Evolutionary conservation across 1,284 basidiomycete species (phyloP).

Genomic region (Cutaneotrichosporon dermatis): DNA sequence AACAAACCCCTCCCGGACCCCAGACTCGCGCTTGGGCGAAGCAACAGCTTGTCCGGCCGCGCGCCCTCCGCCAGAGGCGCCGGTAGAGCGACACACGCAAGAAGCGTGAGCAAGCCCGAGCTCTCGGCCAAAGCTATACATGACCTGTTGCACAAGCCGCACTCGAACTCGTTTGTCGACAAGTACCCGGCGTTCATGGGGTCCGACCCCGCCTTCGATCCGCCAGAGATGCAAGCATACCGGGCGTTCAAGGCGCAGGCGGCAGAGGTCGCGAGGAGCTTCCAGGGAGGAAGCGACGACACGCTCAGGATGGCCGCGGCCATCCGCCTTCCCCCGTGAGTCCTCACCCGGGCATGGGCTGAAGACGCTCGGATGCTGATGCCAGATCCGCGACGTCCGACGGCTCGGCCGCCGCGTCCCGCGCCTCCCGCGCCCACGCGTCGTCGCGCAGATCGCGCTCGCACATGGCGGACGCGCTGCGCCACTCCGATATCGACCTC

Average conservation of each 20-base stretch:
- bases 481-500: neutral
- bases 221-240: neutral
- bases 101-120: neutral
- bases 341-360: too few species aligned
- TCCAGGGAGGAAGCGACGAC: neutral
- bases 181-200: slow-evolving; percentile 29
- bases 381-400: too few species aligned
- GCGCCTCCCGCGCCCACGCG: neutral
- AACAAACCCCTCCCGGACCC: slow-evolving; percentile 29
- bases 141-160: neutral
- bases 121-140: neutral
- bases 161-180: slow-evolving; percentile 20
- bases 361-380: too few species aligned
- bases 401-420: neutral
- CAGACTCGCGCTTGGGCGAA: neutral
- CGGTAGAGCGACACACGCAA: too few species aligned
- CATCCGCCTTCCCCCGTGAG: neutral
- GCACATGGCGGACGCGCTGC: neutral
- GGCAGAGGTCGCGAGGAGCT: neutral
- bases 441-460: neutral
- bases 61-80: neutral
- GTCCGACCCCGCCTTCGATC: neutral
- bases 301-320: neutral
- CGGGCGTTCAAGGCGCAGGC: neutral
- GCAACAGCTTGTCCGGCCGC: neutral